Evolutionary conservation across 352 stramenopile species (phyloP).

Genomic region (Globisporangium carolinianum): DNA sequence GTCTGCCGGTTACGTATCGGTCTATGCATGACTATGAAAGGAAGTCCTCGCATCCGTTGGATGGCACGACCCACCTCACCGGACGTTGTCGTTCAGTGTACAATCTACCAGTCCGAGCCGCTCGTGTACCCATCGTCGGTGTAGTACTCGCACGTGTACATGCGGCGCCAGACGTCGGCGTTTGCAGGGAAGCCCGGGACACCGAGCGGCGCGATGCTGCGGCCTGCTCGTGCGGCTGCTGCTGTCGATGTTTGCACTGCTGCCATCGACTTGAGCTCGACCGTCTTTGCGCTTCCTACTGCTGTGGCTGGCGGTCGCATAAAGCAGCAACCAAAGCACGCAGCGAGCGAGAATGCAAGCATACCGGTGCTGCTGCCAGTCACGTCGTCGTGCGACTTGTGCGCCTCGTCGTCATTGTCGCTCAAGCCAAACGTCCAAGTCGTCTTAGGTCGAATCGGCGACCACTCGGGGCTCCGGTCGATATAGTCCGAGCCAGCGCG

Average conservation of each 20-base stretch:
- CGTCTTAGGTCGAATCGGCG: constrained; percentile 49
- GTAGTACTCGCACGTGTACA: constrained; percentile 57
- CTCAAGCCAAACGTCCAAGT: constrained; percentile 17
- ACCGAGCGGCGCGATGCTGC: constrained; percentile 26
- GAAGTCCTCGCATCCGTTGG: too few relatives aligned
- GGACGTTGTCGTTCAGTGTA: not conserved
- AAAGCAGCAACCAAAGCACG: constrained; percentile 32
- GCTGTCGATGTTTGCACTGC: not conserved
- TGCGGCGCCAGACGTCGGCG: constrained; percentile 24
- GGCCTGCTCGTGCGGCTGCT: not conserved
- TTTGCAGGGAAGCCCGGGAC: constrained; percentile 36
- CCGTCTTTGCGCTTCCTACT: not conserved
- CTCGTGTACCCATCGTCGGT: constrained; percentile 35
- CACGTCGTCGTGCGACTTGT: constrained; percentile 1
- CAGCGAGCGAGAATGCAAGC: constrained; percentile 9
- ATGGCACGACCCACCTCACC: too few relatives aligned
- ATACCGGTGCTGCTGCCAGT: not conserved
- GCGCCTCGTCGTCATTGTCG: constrained; percentile 5
- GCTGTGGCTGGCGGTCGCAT: not conserved
- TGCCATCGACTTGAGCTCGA: not conserved
- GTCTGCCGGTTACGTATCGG: too few relatives aligned
- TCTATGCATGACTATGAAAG: too few relatives aligned
- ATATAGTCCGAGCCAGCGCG: constrained; percentile 31
- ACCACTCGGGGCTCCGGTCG: constrained; percentile 60
- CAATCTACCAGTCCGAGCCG: constrained; percentile 16